Evolutionary conservation across 352 stramenopile genomes (phyloP), one percentile per base, ranked within the genome.

Genomic region (Phytophthora ramorum): DNA sequence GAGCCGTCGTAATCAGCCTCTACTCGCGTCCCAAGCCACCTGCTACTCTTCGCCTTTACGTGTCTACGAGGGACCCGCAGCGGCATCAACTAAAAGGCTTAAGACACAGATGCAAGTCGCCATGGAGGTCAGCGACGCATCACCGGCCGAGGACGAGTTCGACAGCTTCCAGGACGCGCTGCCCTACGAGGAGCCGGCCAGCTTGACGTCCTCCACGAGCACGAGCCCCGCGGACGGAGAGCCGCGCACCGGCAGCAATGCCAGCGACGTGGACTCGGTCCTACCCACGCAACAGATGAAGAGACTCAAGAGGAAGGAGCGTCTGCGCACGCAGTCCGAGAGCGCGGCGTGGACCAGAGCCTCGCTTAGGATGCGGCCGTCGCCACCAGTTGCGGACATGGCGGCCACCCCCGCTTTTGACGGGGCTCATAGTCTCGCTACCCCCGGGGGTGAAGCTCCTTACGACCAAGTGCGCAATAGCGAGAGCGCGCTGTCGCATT

Each of bases 251-350:
- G 50, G 40, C 17, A 71, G 64, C 46, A 70, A 57, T 17, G 71
- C 60, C 9, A 69, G 66, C 32, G 73, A 71, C 46, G 59, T 70
- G 24, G 76, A 78, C 19, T 19, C 52, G 0, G 40, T 13, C 14
- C 55, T 71, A 7, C 56, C 63, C 32, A 65, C 44, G 20, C 65
- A 59, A 60, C 58, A 52, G 45, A 57, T 43, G 49, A 55, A 22
- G 40, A 75, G 53, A 59, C 20, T 64, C 13, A 73, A 71, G 55
- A 77, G 79, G 48, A 91, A 92, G 58, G 80, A 85, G 64, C 78
- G 84, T 19, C 45, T 85, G 41, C 85, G 85, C n/a, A 94, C 85
- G 19, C 85, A 92, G 65, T 92, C 83, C 0, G 85, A 94, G 57
- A 87, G 85, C 44, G 82, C 85, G 0, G 81, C 75, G 28, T 94